phyloP scores from a whole-genome alignment of 352 stramenopile species.

The Elongisporangium anandrum region DNA sequence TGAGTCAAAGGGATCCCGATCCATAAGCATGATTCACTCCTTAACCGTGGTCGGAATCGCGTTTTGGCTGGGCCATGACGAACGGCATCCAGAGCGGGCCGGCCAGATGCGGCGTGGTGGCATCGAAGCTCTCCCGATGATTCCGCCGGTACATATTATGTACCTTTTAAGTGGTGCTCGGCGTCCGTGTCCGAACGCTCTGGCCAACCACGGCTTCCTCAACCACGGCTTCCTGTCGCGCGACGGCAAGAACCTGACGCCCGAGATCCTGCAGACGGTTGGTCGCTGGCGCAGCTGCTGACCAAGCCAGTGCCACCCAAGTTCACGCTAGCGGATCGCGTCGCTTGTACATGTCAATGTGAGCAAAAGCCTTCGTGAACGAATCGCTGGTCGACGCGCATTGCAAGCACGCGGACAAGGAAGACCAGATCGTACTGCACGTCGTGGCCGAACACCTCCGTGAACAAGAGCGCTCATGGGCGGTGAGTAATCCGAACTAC shows the following conservation, averaged over 20 bases:
- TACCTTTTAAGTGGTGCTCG: background rate
- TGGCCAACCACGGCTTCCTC: slow-evolving; percentile 78
- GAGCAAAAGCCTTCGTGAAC: slow-evolving; percentile 43
- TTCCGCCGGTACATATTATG: slow-evolving; percentile 19
- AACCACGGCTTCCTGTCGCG: slow-evolving; percentile 52
- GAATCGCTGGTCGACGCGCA: slow-evolving; percentile 33
- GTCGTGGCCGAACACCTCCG: background rate
- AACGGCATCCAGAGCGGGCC: slow-evolving; percentile 77
- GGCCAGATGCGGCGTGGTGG: slow-evolving; percentile 56
- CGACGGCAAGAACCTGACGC: slow-evolving; percentile 53
- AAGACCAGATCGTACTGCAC: slow-evolving; percentile 11
- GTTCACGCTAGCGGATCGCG: slow-evolving; percentile 51
- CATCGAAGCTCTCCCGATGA: slow-evolving; percentile 60
- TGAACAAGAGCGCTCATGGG: background rate
- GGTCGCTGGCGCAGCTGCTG: slow-evolving; percentile 27
- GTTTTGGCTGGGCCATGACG: slow-evolving; percentile 33
- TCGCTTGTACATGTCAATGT: slow-evolving; percentile 60
- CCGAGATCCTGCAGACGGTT: slow-evolving; percentile 26
- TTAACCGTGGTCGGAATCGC: slow-evolving; percentile 31
- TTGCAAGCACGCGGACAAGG: slow-evolving; percentile 21
- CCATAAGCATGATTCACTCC: slow-evolving; percentile 3
- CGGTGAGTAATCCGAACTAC: background rate
- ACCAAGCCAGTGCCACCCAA: slow-evolving; percentile 19
- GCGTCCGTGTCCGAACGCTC: slow-evolving; percentile 59
- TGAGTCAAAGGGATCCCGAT: background rate